A percentile compares a stretch with the other conserved stretches of the same genome.
These are phyloP conservation scores for Penicillium salamii DNA, from an alignment of 495 filamentous ascomycete species.

Conservation along the genomic window DNA sequence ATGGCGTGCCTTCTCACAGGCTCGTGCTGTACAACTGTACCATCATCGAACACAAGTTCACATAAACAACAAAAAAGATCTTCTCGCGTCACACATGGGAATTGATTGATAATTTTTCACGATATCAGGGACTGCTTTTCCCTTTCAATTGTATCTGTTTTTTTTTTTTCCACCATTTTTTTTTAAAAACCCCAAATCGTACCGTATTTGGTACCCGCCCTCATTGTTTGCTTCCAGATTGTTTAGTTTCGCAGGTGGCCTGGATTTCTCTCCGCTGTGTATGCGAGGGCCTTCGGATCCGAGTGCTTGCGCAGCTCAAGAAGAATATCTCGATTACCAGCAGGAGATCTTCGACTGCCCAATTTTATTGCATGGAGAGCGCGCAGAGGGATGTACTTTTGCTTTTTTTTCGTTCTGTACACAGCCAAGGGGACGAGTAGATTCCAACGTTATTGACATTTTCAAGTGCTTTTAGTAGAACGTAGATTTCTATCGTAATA, in stretches of 20 bases:
- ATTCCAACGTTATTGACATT: constrained; percentile 28
- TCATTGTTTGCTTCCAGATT: constrained; percentile 20
- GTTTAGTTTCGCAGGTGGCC: constrained; percentile 24
- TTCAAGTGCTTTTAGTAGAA: background rate
- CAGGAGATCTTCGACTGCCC: constrained; percentile 6
- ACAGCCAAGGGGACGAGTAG: constrained; percentile 22
- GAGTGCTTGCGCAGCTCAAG: background rate
- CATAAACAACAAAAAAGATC: constrained; percentile 38
- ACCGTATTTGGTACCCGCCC: constrained; percentile 12
- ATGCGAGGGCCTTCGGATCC: background rate
- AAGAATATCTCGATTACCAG: background rate
- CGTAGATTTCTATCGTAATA: background rate
- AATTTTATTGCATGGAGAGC: constrained; percentile 37
- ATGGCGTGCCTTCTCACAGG: constrained; percentile 18
- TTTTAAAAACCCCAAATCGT: constrained; percentile 9
- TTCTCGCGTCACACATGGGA: constrained; percentile 39
- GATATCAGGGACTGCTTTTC: constrained; percentile 30
- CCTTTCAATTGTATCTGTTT: constrained; percentile 31
- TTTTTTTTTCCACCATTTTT: constrained; percentile 17
- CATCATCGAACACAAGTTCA: constrained; percentile 32
- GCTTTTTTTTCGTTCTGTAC: constrained; percentile 28
- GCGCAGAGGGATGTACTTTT: constrained; percentile 25
- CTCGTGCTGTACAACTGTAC: constrained; percentile 40
- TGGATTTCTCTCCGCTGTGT: constrained; percentile 10
- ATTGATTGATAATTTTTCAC: constrained; percentile 44